Conservation (phyloP, 1,284 basidiomycete species). For the Fomitopsis palustris region DNA sequence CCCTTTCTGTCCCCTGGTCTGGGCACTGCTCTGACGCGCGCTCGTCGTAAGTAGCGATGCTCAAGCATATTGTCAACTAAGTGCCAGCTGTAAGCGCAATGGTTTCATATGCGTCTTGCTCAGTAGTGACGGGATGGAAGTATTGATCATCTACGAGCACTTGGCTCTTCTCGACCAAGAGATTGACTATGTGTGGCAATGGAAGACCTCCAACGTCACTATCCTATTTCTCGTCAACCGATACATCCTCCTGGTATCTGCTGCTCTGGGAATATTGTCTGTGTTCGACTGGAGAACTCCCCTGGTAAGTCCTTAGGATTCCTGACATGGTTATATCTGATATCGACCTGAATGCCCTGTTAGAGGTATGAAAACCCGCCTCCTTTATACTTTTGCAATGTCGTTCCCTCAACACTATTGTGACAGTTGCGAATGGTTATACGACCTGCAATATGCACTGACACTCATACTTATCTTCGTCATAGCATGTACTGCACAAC, state of each 20-base stretch:
- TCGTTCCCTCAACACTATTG: neutral
- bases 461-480: neutral
- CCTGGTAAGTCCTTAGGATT: neutral
- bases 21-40: too few relatives aligned
- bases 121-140: neutral
- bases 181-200: neutral
- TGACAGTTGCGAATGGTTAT: neutral
- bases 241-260: neutral
- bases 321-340: too few relatives aligned
- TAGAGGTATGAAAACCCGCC: neutral
- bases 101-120: neutral
- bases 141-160: neutral
- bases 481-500: neutral
- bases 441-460: neutral
- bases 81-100: neutral
- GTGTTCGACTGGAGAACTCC: neutral
- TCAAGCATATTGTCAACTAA: neutral
- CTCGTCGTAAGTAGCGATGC: neutral
- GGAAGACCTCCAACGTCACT: neutral
- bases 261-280: neutral
- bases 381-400: too few relatives aligned
- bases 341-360: too few relatives aligned
- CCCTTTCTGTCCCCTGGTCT: neutral
- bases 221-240: neutral
- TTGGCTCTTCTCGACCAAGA: neutral